Conservation (phyloP, 805 yeast species). For the Candida orba region DNA sequence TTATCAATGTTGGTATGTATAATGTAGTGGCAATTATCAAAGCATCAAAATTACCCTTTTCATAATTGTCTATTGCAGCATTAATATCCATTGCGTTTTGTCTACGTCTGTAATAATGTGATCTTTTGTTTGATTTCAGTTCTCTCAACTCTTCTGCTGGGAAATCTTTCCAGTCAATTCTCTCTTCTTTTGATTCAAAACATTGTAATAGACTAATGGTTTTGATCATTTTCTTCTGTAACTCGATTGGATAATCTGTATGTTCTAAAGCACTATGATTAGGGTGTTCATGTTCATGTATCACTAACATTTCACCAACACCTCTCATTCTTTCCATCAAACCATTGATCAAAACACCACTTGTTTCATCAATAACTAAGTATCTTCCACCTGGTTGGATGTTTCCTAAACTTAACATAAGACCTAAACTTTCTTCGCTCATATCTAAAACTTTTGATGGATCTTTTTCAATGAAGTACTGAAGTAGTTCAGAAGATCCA, state of each 20-base stretch:
- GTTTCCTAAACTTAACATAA: slow-evolving; percentile 71
- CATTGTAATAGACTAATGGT: slow-evolving; percentile 74
- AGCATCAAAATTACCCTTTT: slow-evolving; percentile 60
- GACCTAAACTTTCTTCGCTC: slow-evolving; percentile 78
- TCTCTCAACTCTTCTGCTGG: slow-evolving; percentile 46
- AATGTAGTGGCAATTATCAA: slow-evolving; percentile 68
- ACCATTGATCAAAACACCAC: slow-evolving; percentile 81
- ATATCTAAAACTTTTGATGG: slow-evolving; percentile 62
- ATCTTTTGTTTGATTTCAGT: slow-evolving; percentile 51
- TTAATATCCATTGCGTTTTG: slow-evolving; percentile 46
- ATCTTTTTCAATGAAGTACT: slow-evolving; percentile 68
- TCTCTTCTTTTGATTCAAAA: slow-evolving; percentile 61
- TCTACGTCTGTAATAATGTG: slow-evolving; percentile 60
- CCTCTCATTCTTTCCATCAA: slow-evolving; percentile 84
- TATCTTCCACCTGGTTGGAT: slow-evolving; percentile 87
- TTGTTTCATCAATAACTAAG: slow-evolving; percentile 87
- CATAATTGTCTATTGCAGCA: slow-evolving; percentile 41
- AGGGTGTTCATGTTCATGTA: slow-evolving; percentile 92
- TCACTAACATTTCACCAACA: slow-evolving; percentile 58
- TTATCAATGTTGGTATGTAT: slow-evolving; percentile 57
- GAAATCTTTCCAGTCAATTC: slow-evolving; percentile 38
- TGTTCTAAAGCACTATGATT: slow-evolving; percentile 65
- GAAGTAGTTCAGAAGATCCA: slow-evolving; percentile 62
- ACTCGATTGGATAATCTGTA: slow-evolving; percentile 53
- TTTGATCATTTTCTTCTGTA: slow-evolving; percentile 49